Base-by-base conservation (phyloP, 306 rosid genomes). In the Lathyrus aphaca region DNA sequence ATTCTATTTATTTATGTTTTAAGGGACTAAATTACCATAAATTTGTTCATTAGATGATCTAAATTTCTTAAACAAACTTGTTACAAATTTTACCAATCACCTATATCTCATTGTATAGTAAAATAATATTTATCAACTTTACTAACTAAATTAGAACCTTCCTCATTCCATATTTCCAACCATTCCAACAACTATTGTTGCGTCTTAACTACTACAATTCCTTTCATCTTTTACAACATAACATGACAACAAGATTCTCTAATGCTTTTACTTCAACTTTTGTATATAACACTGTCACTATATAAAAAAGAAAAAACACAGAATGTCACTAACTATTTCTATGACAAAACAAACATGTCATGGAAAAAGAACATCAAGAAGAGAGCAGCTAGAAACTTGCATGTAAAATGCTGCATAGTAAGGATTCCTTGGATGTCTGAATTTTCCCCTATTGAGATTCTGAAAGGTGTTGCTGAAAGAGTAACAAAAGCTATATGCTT, bases 381-480 rank as follows among this genome's bases (percentile, higher is more conserved):
- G 37, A 69, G 71, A 51, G 42, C 80, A 43, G 25, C 50, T n/a
- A 56, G 75, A 71, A 65, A 57, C 59, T 54, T 50, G 49, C 29
- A 25, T 49, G 29, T 53, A 5, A 77, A 16, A 10, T 72, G 53
- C 37, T 39, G 71, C 74, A 65, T 71, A 32, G 81, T 84, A 54
- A 76, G 76, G 68, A 64, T 78, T 55, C 80, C 80, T 40, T 74
- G 79, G 68, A 17, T 62, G 56, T 56, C 70, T 30, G 57, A 69
- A 18, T 30, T 64, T 1, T 77, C 80, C 14, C 66, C 82, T 32
- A n/a, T 65, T 66, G 78, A 81, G 61, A 65, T 84, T 39, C 82
- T 92, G 59, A 92, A 88, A 79, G 83, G 74, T 51, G 40, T 88
- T 48, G 88, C 96, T 0, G 87, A 80, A 12, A 81, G 79, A 76